Evolutionary conservation across 257 asterid genomes (phyloP).

Genomic region (Verbena officinalis): DNA sequence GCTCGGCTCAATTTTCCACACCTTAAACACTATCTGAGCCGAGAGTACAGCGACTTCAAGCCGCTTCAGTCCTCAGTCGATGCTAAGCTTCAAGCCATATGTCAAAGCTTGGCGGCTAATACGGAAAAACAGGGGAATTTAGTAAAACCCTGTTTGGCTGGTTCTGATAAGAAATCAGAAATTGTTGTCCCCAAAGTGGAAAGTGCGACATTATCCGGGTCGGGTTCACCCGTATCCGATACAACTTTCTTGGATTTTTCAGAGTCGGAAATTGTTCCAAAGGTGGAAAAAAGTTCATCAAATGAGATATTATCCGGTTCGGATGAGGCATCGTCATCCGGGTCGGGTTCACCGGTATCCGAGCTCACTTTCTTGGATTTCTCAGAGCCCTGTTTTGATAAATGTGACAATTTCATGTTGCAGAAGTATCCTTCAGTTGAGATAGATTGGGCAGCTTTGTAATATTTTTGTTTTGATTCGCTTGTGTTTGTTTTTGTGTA

Average conservation of each 20-base stretch:
- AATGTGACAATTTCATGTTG: constrained; percentile 46
- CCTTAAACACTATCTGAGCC: constrained; percentile 55
- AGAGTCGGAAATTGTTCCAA: too few species aligned
- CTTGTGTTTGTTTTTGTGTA: not conserved
- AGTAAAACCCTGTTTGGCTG: constrained; percentile 12
- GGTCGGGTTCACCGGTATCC: constrained; percentile 57
- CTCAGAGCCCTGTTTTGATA: constrained; percentile 44
- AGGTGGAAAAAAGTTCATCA: constrained; percentile 40
- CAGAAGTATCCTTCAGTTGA: constrained; percentile 80
- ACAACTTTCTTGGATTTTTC: too few species aligned
- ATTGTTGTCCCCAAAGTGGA: constrained; percentile 21
- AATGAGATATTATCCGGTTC: constrained; percentile 45
- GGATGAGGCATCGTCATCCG: constrained; percentile 34
- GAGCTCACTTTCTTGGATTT: constrained; percentile 48
- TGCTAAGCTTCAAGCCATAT: constrained; percentile 80
- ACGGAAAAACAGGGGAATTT: constrained; percentile 50
- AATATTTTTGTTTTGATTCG: constrained; percentile 11
- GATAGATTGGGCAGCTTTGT: constrained; percentile 90
- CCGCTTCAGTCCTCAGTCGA: constrained; percentile 82
- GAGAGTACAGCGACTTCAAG: constrained; percentile 48
- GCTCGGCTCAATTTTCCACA: constrained; percentile 84
- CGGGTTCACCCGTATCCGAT: too few species aligned
- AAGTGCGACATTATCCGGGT: constrained; percentile 38
- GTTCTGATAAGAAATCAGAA: constrained; percentile 13
- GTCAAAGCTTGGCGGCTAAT: constrained; percentile 52